Base-by-base conservation (phyloP, 2,329 filamentous ascomycete genomes). In the Seiridium cupressi region DNA sequence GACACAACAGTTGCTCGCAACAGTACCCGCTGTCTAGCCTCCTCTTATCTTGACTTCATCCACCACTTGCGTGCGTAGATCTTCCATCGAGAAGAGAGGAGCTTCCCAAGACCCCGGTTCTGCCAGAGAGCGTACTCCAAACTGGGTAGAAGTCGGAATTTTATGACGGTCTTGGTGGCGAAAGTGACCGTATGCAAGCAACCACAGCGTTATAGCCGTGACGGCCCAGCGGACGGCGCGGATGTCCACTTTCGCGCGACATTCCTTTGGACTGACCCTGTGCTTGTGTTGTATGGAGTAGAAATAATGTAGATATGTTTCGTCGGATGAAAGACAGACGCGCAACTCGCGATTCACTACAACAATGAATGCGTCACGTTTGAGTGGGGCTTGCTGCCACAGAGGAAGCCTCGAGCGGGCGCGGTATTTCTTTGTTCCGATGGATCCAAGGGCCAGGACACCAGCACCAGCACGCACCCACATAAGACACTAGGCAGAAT, bases 171-270 rank as follows among this genome's bases (percentile, higher is more conserved):
- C 58, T 55, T 60, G 58, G 44, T 56, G 4, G 58, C 53, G 48
- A 44, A 48, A 35, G 38, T 48, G 40, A 46, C 51, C 58, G 26
- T n/a, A 4, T n/a, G 9, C 13, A 34, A 8, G 18, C 34, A 9
- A 9, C 11, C 10, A 51, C 35, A 51, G 32, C 32, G 44, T 35
- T 36, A 35, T 48, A 13, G 58, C 34, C 53, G 42, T 7, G 35
- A 32, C 44, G 58, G 53, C 31, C 38, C 38, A 60, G 58, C 58
- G 54, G 53, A 46, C 32, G 40, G 44, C 51, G 58, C 58, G 44
- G 44, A 60, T 56, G 58, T 51, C 58, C 58, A 57, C 58, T 60
- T 60, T 60, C 58, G 58, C 58, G 58, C 51, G 58, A 60, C 58
- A 49, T 56, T 57, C 58, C 58, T 60, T 56, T 34, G 53, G 58